These are phyloP conservation scores for Nakataea oryzae DNA, from an alignment of 2,329 filamentous ascomycete species.

Conservation along the genomic window DNA sequence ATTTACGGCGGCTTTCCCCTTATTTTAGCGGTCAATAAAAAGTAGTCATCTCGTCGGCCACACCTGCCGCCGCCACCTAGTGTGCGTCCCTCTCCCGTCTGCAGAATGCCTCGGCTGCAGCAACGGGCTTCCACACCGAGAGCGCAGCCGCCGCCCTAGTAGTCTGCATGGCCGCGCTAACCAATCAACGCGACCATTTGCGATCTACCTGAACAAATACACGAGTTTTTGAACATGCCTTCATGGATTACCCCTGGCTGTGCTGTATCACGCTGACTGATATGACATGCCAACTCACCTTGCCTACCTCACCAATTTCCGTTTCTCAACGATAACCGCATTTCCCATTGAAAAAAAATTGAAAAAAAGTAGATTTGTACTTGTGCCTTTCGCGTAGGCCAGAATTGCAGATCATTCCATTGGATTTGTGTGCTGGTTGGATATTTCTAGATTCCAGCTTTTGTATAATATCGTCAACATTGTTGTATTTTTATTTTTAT, in stretches of 20 bases:
- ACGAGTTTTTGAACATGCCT: not conserved
- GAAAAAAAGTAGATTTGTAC: not conserved
- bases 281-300: not conserved
- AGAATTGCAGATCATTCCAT: not conserved
- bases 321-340: not conserved
- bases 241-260: not conserved
- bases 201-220: not conserved
- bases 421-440: too few species aligned
- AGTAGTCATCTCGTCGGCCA: too few species aligned
- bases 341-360: not conserved
- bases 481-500: too few species aligned
- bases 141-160: not conserved
- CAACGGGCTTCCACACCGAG: too few species aligned
- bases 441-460: too few species aligned
- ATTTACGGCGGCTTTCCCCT: too few species aligned
- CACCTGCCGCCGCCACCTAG: too few species aligned
- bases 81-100: not conserved
- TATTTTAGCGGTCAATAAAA: too few species aligned
- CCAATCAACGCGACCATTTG: not conserved
- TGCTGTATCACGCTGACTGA: not conserved
- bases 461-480: too few species aligned
- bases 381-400: too few species aligned
- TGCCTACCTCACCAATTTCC: not conserved
- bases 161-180: not conserved
- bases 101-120: too few species aligned